Base-by-base conservation (phyloP, 2,329 filamentous ascomycete species). In the Helminthosporium solani region DNA sequence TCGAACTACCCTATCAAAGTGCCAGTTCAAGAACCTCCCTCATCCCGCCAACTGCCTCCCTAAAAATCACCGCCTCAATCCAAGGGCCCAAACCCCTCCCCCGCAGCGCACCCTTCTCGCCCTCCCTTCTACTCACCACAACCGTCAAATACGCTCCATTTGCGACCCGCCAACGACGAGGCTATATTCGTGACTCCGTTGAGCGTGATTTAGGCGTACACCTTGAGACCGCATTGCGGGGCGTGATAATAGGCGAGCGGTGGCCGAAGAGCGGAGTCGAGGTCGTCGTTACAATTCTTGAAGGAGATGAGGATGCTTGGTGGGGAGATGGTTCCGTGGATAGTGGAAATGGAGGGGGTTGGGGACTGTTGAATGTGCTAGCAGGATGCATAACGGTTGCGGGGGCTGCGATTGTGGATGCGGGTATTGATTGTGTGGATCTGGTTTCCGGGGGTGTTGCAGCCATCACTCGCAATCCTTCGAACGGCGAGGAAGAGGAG, bases 251-350 rank as follows among this genome's bases (percentile, higher is more conserved):
- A 63, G 90, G 90, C 12, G 91, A 96, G 67, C 80, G 92, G 47
- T 99, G 92, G 89, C 94, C 94, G n/a, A 99, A 99, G 77, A 96
- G 90, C 68, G 91, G 90, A 35, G 85, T 96, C n/a, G 94, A 99
- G 67, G 85, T 99, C 33, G 86, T 96, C 15, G 84, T 99, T 39
- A 96, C 90, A 0, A 84, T 99, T 39, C 77, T 99, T 15, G 94
- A 99, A 73, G 92, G 90, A 2, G 94, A 97, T 64, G 89, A 96
- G 66, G 87, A 92, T 60, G 75, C 77, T 28, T 84, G 81, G 78
- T 83, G 80, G 78, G 82, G 79, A 3, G 79, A 83, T 64, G 53
- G 47, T 25, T 53, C 47, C 3, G 47, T 27, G 14, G 60, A 50
- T 14, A 75, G 71, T 43, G 81, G 85, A n/a, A 75, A 72, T 47